Conservation (phyloP, 2,329 filamentous ascomycete genomes). For the Biscogniauxia mediterranea region DNA sequence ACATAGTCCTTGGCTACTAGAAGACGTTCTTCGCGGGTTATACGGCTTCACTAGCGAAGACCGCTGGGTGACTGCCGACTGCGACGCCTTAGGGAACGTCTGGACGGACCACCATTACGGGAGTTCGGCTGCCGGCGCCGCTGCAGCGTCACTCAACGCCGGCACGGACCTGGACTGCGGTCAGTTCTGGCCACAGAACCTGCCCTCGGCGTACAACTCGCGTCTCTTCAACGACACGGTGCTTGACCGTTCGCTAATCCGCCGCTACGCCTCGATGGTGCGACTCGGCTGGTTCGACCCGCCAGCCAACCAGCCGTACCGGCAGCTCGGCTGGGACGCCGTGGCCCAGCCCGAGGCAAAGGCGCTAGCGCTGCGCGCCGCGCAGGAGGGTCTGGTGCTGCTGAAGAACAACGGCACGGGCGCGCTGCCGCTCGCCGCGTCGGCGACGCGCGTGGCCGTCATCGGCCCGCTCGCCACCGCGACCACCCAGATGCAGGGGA, state of each 20-base stretch:
- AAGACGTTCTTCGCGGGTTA: constrained; percentile 60
- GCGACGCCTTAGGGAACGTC: constrained; percentile 60
- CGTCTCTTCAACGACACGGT: constrained; percentile 41
- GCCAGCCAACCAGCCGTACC: constrained; percentile 43
- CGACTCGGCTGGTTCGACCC: constrained; percentile 58
- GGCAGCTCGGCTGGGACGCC: constrained; percentile 51
- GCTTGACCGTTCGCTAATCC: constrained; percentile 48
- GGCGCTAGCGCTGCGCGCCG: constrained; percentile 55
- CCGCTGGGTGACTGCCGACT: constrained; percentile 64
- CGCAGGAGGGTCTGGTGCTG: constrained; percentile 45
- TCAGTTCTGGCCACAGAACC: constrained; percentile 29
- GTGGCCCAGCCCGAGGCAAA: constrained; percentile 54
- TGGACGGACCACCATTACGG: constrained; percentile 44
- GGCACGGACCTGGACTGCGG: constrained; percentile 38
- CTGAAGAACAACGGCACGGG: constrained; percentile 55
- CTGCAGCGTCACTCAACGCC: constrained; percentile 35
- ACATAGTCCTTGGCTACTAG: constrained; percentile 49
- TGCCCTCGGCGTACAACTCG: constrained; percentile 31
- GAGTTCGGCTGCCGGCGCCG: constrained; percentile 31
- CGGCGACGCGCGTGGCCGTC: constrained; percentile 49
- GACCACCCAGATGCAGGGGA: constrained; percentile 56
- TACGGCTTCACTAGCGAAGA: constrained; percentile 62
- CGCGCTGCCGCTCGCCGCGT: constrained; percentile 47
- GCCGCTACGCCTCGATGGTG: constrained; percentile 54
- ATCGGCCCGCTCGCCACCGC: constrained; percentile 60